phyloP scores from a whole-genome alignment of 352 stramenopile genomes.

The Phytophthora hibernalis region DNA sequence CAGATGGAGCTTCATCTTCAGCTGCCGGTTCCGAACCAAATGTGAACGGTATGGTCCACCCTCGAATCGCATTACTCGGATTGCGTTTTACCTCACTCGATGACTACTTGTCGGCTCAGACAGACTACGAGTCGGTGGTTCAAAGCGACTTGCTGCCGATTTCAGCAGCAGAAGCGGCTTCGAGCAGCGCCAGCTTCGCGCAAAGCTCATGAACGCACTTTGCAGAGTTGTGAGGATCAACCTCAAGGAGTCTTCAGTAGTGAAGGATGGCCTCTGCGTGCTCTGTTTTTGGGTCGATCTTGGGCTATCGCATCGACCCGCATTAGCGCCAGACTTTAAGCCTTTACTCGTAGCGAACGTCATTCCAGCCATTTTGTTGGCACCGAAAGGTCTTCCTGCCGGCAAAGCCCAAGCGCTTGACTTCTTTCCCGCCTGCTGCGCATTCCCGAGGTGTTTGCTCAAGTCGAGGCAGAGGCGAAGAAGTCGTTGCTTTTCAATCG shows the following conservation, averaged over 20 bases:
- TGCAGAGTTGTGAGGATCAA: constrained; percentile 64
- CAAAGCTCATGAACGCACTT: constrained; percentile 54
- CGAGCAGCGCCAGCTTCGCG: constrained; percentile 42
- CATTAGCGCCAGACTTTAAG: constrained; percentile 48
- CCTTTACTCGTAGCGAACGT: constrained; percentile 54
- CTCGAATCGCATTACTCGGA: constrained; percentile 46
- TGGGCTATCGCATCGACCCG: constrained; percentile 26
- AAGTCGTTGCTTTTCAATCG: constrained; percentile 77
- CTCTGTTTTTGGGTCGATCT: constrained; percentile 59
- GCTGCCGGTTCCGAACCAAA: constrained; percentile 8
- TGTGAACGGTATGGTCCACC: constrained; percentile 37
- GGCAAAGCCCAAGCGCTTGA: constrained; percentile 50
- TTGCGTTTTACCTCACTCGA: constrained; percentile 56
- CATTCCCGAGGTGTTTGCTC: constrained; percentile 49
- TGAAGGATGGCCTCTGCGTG: constrained; percentile 50
- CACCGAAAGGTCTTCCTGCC: constrained; percentile 40
- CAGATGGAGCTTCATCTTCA: constrained; percentile 22
- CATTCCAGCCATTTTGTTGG: constrained; percentile 58
- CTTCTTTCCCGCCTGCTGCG: constrained; percentile 53
- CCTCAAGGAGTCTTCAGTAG: constrained; percentile 48
- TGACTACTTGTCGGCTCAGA: constrained; percentile 49
- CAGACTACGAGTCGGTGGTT: constrained; percentile 23
- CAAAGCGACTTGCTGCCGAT: constrained; percentile 30
- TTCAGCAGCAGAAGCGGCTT: constrained; percentile 34
- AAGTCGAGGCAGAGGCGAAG: constrained; percentile 50